Percentiles rank a stretch among this genome's conserved stretches.
These are phyloP conservation scores for Sphagnum contortum DNA, from an alignment of 225 moss, liverwort and hornwort genomes.

Conservation along the genomic window DNA sequence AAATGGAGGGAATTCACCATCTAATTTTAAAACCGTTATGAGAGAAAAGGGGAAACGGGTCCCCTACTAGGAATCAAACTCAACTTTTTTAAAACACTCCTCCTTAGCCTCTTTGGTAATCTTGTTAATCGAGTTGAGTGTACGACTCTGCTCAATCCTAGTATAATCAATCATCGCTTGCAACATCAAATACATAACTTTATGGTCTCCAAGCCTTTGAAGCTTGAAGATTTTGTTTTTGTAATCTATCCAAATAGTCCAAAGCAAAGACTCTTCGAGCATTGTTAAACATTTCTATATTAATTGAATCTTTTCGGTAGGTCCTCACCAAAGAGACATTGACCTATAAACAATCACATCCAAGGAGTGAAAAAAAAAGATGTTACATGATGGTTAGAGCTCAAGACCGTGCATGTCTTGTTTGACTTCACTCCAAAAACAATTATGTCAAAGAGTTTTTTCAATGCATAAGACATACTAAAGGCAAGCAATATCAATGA, in stretches of 20 bases:
- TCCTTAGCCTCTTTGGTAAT: no score
- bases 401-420: background rate
- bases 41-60: no score
- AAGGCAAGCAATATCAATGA: background rate
- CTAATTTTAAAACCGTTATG: no score
- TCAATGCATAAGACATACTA: background rate
- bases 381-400: background rate
- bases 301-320: background rate
- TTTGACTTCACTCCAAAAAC: background rate
- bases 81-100: no score
- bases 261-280: background rate
- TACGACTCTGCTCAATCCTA: background rate
- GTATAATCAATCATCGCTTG: background rate
- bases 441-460: background rate
- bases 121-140: background rate
- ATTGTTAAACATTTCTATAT: background rate
- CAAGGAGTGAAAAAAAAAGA: background rate
- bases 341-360: background rate
- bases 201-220: background rate
- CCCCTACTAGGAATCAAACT: background rate
- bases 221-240: background rate
- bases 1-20: no score
- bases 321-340: background rate
- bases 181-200: background rate
- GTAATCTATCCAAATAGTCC: background rate